Evolutionary conservation across 129 eudicot species (phyloP), one percentile per base, ranked within the genome.

Genomic region (Centrapalus pauciflorus): DNA sequence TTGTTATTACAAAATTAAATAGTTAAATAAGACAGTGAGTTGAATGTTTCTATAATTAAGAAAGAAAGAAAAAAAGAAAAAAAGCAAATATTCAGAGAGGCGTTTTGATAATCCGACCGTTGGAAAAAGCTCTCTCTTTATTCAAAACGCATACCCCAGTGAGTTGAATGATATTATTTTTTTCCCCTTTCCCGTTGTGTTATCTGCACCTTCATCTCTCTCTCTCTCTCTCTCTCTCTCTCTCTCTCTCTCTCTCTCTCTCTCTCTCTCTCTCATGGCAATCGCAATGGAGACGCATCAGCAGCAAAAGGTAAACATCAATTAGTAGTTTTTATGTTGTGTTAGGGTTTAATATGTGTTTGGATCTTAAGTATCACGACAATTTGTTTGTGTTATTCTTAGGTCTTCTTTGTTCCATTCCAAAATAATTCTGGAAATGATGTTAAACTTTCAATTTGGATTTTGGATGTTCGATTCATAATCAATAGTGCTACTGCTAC

Each of bases 231-330:
- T 14, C 14, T 58, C 57, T 60, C 58, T 67, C 46, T 56, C 67
- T 76, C 65, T 56, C 55, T 72, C 41, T 62, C 61, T 69, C 80
- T 41, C 69, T 59, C 16, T 34, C 48, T 14, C 7, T 61, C 32
- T 79, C 71, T 67, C 69, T 61, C 69, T 48, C 67, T 20, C 26
- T 5, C 1, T 52, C 43, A 85, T 85, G 91, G 87, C 77, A 43
- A 80, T 80, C 35, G 73, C 77, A 14, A 67, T 69, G 30, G 91
- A 85, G 71, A 45, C 80, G 35, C 80, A 61, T 10, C 64, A 66
- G 5, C 45, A 82, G 32, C 87, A 64, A 17, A 78, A 81, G 86
- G 86, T 84, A 70, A n/a, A 19, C 1, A 6, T 16, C 3, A 5
- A 16, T 50, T 49, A 10, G 35, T 16, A 13, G 7, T 29, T 37